phyloP scores from a whole-genome alignment of 352 stramenopile genomes.

The Phytophthora pinifolia region DNA sequence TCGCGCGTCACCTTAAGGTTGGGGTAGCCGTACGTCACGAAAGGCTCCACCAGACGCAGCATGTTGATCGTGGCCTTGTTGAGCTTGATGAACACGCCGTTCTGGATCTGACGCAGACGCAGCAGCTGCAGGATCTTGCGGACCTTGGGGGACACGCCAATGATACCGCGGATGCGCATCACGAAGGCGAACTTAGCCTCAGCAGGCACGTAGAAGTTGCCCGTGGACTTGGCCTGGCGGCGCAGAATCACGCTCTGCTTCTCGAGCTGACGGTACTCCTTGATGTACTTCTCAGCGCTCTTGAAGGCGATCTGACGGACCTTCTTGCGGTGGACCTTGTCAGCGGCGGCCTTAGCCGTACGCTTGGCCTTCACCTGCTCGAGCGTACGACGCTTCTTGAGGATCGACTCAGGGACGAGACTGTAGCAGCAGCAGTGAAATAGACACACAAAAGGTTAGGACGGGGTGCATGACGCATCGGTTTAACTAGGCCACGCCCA shows the following conservation, averaged over 20 bases:
- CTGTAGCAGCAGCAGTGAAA: constrained; percentile 32
- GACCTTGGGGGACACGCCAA: constrained; percentile 89
- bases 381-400: constrained; percentile 91
- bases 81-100: constrained; percentile 99
- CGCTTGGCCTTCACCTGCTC: constrained; percentile 89
- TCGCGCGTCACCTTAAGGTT: constrained; percentile 97
- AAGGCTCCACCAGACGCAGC: constrained; percentile 98
- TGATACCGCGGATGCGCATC: constrained; percentile 99
- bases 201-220: constrained; percentile 97
- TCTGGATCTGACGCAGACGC: constrained; percentile 99
- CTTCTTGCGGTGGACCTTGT: constrained; percentile 87
- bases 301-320: constrained; percentile 92
- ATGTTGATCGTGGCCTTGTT: constrained; percentile 99
- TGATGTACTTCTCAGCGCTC: constrained; percentile 98
- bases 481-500: constrained; percentile 9
- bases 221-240: constrained; percentile 94
- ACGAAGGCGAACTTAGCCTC: constrained; percentile 98
- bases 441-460: constrained; percentile 50
- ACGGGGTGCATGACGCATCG: constrained; percentile 63
- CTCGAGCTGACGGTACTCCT: constrained; percentile 97
- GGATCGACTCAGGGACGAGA: constrained; percentile 88
- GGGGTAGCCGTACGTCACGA: constrained; percentile 98
- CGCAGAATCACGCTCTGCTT: constrained; percentile 93
- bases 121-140: constrained; percentile 99
- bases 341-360: constrained; percentile 63